Evolutionary conservation across 2,329 filamentous ascomycete genomes (phyloP).

Genomic region (Macrophomina tecta): DNA sequence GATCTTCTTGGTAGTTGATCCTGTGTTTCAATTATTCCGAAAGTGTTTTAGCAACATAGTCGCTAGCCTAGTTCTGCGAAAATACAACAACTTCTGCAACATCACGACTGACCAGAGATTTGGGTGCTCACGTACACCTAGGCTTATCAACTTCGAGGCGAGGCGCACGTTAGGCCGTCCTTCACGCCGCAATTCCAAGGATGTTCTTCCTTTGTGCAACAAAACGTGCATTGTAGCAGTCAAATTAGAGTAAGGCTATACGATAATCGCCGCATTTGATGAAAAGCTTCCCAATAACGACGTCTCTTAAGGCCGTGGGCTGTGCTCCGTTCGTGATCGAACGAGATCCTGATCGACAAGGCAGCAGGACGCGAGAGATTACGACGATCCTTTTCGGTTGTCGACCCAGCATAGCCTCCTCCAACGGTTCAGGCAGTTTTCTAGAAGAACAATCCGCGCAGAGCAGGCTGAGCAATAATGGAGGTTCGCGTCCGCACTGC

Average conservation of each 20-base stretch:
- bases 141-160: too few relatives aligned
- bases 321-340: not conserved
- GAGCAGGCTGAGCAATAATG: not conserved
- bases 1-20: not conserved
- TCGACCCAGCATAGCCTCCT: not conserved
- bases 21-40: not conserved
- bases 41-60: too few relatives aligned
- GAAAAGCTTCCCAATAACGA: not conserved
- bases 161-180: too few relatives aligned
- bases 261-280: not conserved
- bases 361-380: not conserved
- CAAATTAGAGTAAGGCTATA: not conserved
- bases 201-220: not conserved
- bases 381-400: not conserved
- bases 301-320: not conserved
- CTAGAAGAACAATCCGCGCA: not conserved
- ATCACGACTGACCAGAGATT: too few relatives aligned
- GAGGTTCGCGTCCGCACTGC: not conserved
- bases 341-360: not conserved
- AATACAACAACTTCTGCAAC: too few relatives aligned
- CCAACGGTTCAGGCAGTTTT: not conserved
- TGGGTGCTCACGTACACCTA: too few relatives aligned
- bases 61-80: too few relatives aligned
- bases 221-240: not conserved
- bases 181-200: too few relatives aligned